Evolutionary conservation across 768 basidiomycete genomes (phyloP).

Genomic region (Hirschioporus abietinus): DNA sequence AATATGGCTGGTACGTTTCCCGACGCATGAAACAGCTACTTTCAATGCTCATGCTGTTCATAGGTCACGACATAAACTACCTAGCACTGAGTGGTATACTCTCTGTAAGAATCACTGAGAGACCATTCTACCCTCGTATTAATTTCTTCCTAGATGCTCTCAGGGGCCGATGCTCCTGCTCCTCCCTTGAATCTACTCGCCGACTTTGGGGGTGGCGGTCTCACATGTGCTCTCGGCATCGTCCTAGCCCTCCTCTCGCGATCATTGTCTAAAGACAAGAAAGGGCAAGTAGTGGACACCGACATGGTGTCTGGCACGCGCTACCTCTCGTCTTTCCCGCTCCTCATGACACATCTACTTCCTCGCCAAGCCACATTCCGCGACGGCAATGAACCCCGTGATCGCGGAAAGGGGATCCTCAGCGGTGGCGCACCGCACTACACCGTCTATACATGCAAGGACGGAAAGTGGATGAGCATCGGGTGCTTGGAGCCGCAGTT

Average conservation of each 20-base stretch:
- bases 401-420: constrained; percentile 54
- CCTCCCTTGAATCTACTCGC: constrained; percentile 75
- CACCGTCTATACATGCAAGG: constrained; percentile 64
- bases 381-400: constrained; percentile 17
- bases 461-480: constrained; percentile 71
- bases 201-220: constrained; percentile 80
- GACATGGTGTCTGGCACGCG: constrained; percentile 84
- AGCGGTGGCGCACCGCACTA: constrained; percentile 83
- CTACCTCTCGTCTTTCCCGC: constrained; percentile 69
- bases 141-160: constrained; percentile 47
- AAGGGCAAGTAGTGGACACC: constrained; percentile 67
- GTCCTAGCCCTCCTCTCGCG: constrained; percentile 72
- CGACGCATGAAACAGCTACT: constrained; percentile 1
- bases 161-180: constrained; percentile 52
- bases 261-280: constrained; percentile 41
- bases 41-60: neutral
- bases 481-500: constrained; percentile 74
- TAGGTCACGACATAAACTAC: constrained; percentile 84
- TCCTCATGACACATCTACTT: constrained; percentile 36
- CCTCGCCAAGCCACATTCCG: constrained; percentile 33
- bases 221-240: constrained; percentile 66
- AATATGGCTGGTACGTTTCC: constrained; percentile 64
- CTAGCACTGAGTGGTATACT: constrained; percentile 73
- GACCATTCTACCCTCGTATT: neutral
- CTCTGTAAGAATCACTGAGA: constrained; percentile 36